phyloP scores from a whole-genome alignment of 2,329 filamentous ascomycete species.

The Talaromyces verruculosus region DNA sequence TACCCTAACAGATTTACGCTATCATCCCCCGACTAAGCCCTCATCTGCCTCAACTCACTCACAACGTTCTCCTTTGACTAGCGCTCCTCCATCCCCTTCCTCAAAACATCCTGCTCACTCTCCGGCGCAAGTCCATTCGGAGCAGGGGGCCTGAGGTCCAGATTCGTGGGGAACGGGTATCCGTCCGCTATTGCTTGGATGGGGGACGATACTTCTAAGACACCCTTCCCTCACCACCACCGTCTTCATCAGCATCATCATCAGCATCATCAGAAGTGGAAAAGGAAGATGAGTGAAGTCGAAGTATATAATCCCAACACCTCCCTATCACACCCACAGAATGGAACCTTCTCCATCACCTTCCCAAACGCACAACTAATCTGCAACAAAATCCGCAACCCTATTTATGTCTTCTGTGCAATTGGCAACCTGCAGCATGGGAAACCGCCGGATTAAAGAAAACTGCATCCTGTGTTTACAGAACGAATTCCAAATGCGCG shows the following conservation, averaged over 20 bases:
- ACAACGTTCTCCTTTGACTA: slow-evolving; percentile 44
- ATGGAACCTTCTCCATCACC: neutral
- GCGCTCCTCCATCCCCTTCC: slow-evolving; percentile 25
- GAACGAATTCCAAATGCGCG: no score
- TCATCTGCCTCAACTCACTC: slow-evolving; percentile 42
- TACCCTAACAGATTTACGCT: neutral
- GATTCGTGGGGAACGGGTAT: neutral
- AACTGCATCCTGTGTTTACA: no score
- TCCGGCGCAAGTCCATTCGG: neutral
- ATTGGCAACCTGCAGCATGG: neutral
- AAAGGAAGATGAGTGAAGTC: neutral
- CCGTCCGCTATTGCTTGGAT: neutral
- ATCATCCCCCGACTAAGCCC: slow-evolving; percentile 32
- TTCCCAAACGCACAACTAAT: neutral
- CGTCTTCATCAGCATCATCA: neutral
- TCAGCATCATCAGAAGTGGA: neutral
- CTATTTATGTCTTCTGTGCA: neutral
- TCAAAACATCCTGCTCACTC: neutral
- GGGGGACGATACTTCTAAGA: neutral
- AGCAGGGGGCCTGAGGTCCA: neutral
- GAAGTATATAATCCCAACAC: neutral
- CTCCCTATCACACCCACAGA: neutral
- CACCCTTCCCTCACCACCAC: neutral
- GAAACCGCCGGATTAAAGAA: neutral
- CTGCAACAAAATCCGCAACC: neutral